Base-by-base conservation (phyloP, 257 asterid genomes). In the Hygrophila difformis region DNA sequence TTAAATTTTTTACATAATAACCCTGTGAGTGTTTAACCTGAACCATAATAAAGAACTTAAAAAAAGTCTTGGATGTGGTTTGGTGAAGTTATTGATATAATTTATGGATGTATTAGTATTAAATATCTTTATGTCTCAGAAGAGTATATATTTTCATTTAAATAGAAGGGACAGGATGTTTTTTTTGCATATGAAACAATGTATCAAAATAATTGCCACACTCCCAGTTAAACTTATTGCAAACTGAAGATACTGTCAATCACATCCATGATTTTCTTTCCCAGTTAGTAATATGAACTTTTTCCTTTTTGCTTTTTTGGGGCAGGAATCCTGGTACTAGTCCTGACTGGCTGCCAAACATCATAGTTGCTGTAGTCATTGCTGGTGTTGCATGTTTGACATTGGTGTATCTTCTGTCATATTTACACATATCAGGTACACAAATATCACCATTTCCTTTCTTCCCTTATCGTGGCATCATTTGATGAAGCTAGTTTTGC, bases 401-500 rank as follows among this genome's bases (percentile, higher is more conserved):
- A 4, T 38, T 78, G 65, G 96, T 86, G 55, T 74, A 91, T 72
- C 88, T 85, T 38, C 66, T 91, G 45, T 79, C 96, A 19, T 91
- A 91, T 64, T 64, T 75, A 67, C 98, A 91, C 66, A 77, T 82
- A 51, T 91, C 98, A 73, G 98, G 98, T 85, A 52, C 57, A 56
- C 44, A 17, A 37, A 1, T 38, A 24, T 61, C 17, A 23, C 39
- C 5, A 7, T 44, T 35, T 51, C 21, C 24, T 51, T 20, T 39
- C 24, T 46, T 63, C 35, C 34, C 47, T 49, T 33, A 22, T 38
- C 56, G 38, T 31, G 7, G n/a, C 21, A 34, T 44, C 22, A 17
- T 23, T 26, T 42, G 19, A 2, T 24, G 56, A 40, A 37, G 2
- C 37, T 34, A n/a, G 11, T 22, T 37, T 46, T 12, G 12, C 45